phyloP scores from a whole-genome alignment of 257 asterid genomes.

The Nicotiana paniculata region DNA sequence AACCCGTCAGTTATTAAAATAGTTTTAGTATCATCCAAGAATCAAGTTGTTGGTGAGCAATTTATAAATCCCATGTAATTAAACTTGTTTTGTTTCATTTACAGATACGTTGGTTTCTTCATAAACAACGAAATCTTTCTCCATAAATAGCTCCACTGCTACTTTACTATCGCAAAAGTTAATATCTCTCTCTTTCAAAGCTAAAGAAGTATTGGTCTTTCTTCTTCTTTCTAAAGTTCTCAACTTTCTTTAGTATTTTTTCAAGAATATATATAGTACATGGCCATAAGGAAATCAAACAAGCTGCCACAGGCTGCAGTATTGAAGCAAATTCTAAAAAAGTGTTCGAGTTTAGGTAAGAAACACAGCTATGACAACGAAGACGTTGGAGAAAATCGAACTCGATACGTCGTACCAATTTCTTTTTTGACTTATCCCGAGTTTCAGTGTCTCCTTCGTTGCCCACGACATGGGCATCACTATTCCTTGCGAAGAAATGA shows the following conservation, averaged over 20 bases:
- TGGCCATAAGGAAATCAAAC: slow-evolving; percentile 32
- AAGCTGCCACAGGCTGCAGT: slow-evolving; percentile 31
- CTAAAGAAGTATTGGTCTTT: background rate
- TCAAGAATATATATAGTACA: background rate
- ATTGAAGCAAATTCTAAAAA: slow-evolving; percentile 30
- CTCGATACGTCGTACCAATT: slow-evolving; percentile 37
- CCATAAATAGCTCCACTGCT: slow-evolving; percentile 35
- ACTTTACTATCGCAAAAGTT: background rate
- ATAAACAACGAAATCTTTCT: background rate
- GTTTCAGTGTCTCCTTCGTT: slow-evolving; percentile 32
- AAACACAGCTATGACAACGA: slow-evolving; percentile 20
- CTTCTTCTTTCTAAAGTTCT: background rate
- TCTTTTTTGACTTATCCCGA: slow-evolving; percentile 33
- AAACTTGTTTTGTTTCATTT: background rate
- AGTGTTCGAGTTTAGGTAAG: slow-evolving; percentile 42
- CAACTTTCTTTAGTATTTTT: background rate
- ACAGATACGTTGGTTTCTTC: background rate
- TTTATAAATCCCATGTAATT: background rate
- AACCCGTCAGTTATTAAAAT: background rate
- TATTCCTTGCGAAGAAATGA: slow-evolving; percentile 37
- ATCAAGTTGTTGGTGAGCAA: background rate
- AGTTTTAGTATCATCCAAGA: background rate
- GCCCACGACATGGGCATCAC: slow-evolving; percentile 42
- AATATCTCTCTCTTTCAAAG: no score
- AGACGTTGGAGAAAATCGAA: slow-evolving; percentile 33